Evolutionary conservation across 2,329 filamentous ascomycete genomes (phyloP), one percentile per base, ranked within the genome.

Genomic region (Parastagonospora avenae): DNA sequence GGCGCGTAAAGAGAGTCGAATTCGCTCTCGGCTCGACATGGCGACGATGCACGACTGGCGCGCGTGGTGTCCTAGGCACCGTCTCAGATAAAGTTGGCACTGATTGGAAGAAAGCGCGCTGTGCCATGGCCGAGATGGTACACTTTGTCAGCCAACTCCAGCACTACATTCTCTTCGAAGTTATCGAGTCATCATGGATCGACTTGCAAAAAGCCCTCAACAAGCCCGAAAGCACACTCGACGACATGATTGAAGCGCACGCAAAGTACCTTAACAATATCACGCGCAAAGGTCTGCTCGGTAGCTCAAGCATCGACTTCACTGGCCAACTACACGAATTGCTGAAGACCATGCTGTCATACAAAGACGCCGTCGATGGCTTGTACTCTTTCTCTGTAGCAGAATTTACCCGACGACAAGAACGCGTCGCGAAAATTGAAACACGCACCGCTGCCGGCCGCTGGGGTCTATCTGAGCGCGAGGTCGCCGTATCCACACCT

Each of bases 141-240:
- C 95, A 99, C 73, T 97, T 99, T 68, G 88, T 97, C 67, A 91
- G 91, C 57, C 94, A 99, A 75, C 82, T 99, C 11, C 94, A 99
- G 74, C 97, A 97, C 77, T 99, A 99, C 73, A 97, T 99, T 62
- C 82, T 99, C 8, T 99, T 97, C 68, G 94, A 99, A 74, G 94
- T 99, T 62, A 97, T 99, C 63, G 94, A 99, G 74, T 89, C 90
- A 31, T 94, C 91, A 42, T 99, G 94, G 95, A 90, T 90, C 55
- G 89, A 93, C 68, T 82, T 99, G 2, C 90, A 97, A 73, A 83
- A 85, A 27, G 88, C 89, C 29, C 88, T 97, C 55, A 85, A 84
- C 48, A 91, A 90, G 70, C 91, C 93, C 11, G 90, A 90, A 60
- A 92, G 89, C 68, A 99, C 94, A 0, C 83, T 99, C 9, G 95